Conservation (phyloP, 805 yeast genomes). For the Metschnikowia kofuensis region DNA sequence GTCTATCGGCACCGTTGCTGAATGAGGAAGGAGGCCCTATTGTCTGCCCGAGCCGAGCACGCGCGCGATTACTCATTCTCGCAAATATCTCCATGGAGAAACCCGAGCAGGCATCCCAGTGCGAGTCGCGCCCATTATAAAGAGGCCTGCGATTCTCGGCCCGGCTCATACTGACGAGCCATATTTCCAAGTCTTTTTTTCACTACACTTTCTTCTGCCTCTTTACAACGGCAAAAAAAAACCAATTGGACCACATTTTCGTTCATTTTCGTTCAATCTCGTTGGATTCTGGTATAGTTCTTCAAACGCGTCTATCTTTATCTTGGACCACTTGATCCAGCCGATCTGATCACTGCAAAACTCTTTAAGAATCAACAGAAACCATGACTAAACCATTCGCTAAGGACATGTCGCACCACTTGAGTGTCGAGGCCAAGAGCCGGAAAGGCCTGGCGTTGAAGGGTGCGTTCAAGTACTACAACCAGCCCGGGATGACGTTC, state of each 20-base stretch:
- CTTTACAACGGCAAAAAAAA: no score
- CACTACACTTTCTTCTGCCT: no score
- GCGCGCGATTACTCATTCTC: background rate
- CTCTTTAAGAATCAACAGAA: background rate
- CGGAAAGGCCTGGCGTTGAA: conserved; percentile 82
- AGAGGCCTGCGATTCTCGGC: background rate
- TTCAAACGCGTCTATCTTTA: no score
- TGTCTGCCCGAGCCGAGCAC: background rate
- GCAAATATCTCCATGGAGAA: background rate
- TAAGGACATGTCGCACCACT: conserved; percentile 70
- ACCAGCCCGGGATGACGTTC: conserved; percentile 74
- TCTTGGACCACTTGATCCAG: no score
- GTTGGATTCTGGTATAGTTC: no score
- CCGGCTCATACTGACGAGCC: no score
- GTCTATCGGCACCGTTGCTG: no score
- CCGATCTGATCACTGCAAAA: background rate
- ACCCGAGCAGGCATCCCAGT: background rate
- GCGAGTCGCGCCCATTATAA: background rate
- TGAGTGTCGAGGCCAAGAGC: conserved; percentile 73
- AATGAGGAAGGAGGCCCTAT: no score
- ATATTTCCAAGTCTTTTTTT: no score
- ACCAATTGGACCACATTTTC: no score
- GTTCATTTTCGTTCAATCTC: no score
- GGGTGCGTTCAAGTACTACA: conserved; percentile 73
- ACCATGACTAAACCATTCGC: conserved; percentile 37